Conservation (phyloP, 768 basidiomycete genomes). For the Jaapia argillacea region DNA sequence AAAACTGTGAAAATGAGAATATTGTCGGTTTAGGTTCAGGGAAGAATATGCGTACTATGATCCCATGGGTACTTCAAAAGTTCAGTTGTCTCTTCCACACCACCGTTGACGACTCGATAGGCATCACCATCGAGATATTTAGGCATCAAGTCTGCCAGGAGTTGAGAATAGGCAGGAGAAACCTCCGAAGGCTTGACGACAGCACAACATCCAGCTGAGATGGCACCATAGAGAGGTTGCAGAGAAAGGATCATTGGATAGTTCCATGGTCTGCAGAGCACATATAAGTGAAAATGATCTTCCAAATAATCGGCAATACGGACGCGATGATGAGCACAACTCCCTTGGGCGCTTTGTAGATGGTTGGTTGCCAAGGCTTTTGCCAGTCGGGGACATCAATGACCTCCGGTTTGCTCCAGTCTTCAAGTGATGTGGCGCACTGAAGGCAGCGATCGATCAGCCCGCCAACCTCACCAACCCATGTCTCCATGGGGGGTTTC, state of each 20-base stretch:
- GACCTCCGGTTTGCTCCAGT: slow-evolving; percentile 4
- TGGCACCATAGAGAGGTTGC: slow-evolving; percentile 12
- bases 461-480: not conserved
- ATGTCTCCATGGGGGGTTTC: slow-evolving; percentile 2
- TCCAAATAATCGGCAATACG: not conserved
- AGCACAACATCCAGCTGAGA: slow-evolving; percentile 15
- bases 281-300: not conserved
- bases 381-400: not conserved
- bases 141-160: slow-evolving; percentile 14
- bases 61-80: slow-evolving; percentile 27
- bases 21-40: not conserved
- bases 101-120: slow-evolving; percentile 44
- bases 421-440: slow-evolving; percentile 1
- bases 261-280: slow-evolving; percentile 3
- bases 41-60: slow-evolving; percentile 22
- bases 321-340: slow-evolving; percentile 3
- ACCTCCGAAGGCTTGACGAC: slow-evolving; percentile 18
- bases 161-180: slow-evolving; percentile 5
- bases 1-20: slow-evolving; percentile 6
- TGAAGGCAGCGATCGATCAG: not conserved
- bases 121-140: slow-evolving; percentile 33
- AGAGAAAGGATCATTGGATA: slow-evolving; percentile 3
- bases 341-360: slow-evolving; percentile 1
- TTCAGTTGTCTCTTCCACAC: slow-evolving; percentile 26
- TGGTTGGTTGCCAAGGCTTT: slow-evolving; percentile 1